Evolutionary conservation across 2,329 filamentous ascomycete genomes (phyloP).

Genomic region (Whalleya microplaca): DNA sequence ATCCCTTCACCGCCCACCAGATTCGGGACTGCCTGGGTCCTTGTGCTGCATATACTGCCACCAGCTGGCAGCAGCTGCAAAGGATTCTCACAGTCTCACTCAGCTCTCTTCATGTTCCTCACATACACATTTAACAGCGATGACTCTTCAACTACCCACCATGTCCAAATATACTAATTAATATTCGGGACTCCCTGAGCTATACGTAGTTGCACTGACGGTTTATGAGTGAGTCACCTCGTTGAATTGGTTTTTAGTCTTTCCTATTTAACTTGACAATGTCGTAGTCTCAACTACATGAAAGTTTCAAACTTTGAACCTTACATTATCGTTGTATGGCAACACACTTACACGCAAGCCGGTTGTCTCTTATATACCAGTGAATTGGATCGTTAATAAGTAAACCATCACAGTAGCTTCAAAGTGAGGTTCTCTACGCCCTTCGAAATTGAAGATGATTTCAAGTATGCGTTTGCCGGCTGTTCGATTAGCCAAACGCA

Average conservation of each 20-base stretch:
- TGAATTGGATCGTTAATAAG: not conserved
- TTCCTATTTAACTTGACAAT: not conserved
- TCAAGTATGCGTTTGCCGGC: slow-evolving; percentile 32
- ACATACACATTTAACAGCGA: too few species aligned
- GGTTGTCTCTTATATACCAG: not conserved
- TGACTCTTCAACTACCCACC: slow-evolving; percentile 11
- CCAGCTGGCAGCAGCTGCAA: not conserved
- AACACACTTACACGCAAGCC: not conserved
- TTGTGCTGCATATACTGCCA: not conserved
- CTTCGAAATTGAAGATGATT: not conserved
- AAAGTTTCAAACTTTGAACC: not conserved
- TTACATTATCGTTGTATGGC: not conserved
- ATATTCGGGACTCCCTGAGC: not conserved
- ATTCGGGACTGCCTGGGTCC: slow-evolving; percentile 10
- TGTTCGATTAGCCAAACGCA: slow-evolving; percentile 22
- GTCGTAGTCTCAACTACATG: not conserved
- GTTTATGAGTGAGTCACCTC: not conserved
- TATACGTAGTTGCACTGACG: not conserved
- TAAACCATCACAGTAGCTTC: not conserved
- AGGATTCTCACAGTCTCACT: not conserved
- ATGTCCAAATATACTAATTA: not conserved
- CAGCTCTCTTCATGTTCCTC: too few species aligned
- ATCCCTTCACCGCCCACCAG: not conserved
- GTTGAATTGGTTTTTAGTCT: not conserved
- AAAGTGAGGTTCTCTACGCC: not conserved